These are phyloP conservation scores for Salix purpurea DNA, from an alignment of 345 rosid genomes.

Conservation along the genomic window DNA sequence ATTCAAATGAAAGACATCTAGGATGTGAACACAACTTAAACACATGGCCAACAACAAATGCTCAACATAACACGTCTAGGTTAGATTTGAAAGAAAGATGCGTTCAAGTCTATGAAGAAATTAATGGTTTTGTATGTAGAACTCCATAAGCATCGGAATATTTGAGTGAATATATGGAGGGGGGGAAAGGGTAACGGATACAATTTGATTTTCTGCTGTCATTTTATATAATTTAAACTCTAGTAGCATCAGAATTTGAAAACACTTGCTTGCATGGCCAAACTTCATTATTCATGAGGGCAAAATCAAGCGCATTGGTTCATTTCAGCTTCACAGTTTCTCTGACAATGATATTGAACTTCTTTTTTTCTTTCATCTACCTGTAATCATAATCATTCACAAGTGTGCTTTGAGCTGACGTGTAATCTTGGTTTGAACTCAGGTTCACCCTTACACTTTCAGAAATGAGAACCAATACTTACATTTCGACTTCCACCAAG, in stretches of 20 bases:
- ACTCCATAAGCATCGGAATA: too few species aligned
- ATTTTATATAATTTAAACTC: neutral
- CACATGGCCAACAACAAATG: too few species aligned
- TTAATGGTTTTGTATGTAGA: too few species aligned
- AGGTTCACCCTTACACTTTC: conserved; percentile 94
- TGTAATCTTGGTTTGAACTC: conserved; percentile 7
- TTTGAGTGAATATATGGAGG: too few species aligned
- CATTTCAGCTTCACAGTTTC: neutral
- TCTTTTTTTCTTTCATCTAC: neutral
- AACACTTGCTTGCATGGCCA: neutral
- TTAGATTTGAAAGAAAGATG: too few species aligned
- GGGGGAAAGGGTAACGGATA: too few species aligned
- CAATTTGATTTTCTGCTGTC: neutral
- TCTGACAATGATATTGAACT: neutral
- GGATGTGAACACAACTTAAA: too few species aligned
- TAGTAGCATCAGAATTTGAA: neutral
- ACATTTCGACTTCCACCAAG: conserved; percentile 65
- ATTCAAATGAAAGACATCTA: too few species aligned
- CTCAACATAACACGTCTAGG: too few species aligned
- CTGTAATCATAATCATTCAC: neutral
- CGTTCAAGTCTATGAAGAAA: too few species aligned
- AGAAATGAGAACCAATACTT: conserved; percentile 62
- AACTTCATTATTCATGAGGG: neutral
- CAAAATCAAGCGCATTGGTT: too few species aligned
- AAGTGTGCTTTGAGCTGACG: neutral